phyloP scores from a whole-genome alignment of 129 eudicot genomes.

The Centaurea solstitialis region DNA sequence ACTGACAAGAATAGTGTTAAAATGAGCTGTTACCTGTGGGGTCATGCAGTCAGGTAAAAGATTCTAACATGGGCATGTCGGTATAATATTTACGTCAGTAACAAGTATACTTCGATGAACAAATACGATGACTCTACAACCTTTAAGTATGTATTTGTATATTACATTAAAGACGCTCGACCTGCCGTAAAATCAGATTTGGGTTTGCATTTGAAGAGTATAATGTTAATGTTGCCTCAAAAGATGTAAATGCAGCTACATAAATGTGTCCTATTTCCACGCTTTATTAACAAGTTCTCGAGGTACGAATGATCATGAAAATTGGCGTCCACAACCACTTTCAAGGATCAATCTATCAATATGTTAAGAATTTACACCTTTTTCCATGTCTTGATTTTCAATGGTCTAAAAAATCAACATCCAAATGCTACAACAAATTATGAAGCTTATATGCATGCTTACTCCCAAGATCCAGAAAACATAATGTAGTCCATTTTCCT shows the following conservation, averaged over 20 bases:
- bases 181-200: not conserved
- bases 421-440: not conserved
- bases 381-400: not conserved
- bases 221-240: not conserved
- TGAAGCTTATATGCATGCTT: not conserved
- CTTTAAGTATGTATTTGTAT: not conserved
- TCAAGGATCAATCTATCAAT: not conserved
- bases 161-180: not conserved
- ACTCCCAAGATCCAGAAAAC: not conserved
- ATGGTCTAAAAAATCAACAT: not conserved
- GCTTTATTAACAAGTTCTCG: not conserved
- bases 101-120: not conserved
- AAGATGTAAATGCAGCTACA: slow-evolving; percentile 2
- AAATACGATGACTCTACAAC: not conserved
- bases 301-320: not conserved
- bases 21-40: not conserved
- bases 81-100: not conserved
- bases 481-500: not conserved
- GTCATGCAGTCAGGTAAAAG: not conserved
- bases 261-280: not conserved
- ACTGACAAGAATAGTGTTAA: not conserved
- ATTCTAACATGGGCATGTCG: not conserved
- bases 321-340: not conserved
- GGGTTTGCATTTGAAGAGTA: not conserved
- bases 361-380: not conserved